phyloP scores from a whole-genome alignment of 495 filamentous ascomycete species.

The Thozetella sp. region DNA sequence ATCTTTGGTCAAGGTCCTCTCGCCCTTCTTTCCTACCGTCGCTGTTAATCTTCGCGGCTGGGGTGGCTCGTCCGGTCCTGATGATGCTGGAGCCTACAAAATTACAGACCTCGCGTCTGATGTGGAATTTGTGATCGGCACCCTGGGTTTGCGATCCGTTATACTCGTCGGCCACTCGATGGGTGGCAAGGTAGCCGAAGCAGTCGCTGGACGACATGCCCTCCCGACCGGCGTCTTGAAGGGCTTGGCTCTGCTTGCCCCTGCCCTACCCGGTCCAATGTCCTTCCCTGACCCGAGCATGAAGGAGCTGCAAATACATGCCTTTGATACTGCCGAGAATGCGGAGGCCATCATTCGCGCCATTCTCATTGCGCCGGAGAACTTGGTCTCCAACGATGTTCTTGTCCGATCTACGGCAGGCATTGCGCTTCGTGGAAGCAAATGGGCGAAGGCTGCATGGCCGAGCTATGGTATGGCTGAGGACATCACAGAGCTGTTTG shows the following conservation, averaged over 20 bases:
- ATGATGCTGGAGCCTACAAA: slow-evolving; percentile 18
- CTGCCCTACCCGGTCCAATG: slow-evolving; percentile 33
- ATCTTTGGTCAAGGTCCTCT: slow-evolving; percentile 23
- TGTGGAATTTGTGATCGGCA: slow-evolving; percentile 20
- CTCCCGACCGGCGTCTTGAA: slow-evolving; percentile 11
- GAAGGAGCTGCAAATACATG: slow-evolving; percentile 32
- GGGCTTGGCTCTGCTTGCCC: slow-evolving; percentile 37
- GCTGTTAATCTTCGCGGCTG: slow-evolving; percentile 40
- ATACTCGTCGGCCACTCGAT: slow-evolving; percentile 44
- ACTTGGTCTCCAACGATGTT: slow-evolving; percentile 19
- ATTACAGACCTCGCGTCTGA: slow-evolving; percentile 30
- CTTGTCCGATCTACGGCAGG: slow-evolving; percentile 14
- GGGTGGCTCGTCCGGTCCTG: slow-evolving; percentile 35
- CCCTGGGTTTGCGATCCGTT: slow-evolving; percentile 16
- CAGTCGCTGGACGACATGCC: slow-evolving; percentile 18
- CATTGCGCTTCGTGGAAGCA: slow-evolving; percentile 31
- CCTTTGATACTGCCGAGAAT: slow-evolving; percentile 29
- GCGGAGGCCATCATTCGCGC: slow-evolving; percentile 32
- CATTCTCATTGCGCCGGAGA: slow-evolving; percentile 27
- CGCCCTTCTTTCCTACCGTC: slow-evolving; percentile 21
- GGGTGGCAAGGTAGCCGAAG: slow-evolving; percentile 43
- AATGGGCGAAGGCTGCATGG: slow-evolving; percentile 37
- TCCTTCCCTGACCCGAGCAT: slow-evolving; percentile 29
- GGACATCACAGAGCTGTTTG: slow-evolving; percentile 26
- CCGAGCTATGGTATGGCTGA: slow-evolving; percentile 39